These are phyloP conservation scores for Glycine latifolia DNA, from an alignment of 306 rosid species.

Conservation along the genomic window DNA sequence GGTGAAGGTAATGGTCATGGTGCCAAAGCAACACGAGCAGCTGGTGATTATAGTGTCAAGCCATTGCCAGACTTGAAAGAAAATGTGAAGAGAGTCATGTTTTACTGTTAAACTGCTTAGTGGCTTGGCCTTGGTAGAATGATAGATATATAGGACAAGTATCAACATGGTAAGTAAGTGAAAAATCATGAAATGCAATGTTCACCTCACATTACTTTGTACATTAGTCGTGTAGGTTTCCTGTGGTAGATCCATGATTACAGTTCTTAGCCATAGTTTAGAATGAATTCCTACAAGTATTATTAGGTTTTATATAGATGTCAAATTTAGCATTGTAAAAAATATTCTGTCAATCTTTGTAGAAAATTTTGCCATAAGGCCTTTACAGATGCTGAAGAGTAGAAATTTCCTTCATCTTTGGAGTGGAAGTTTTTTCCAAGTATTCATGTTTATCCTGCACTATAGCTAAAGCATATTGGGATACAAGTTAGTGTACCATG, in stretches of 20 bases:
- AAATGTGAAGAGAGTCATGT: conserved; percentile 95
- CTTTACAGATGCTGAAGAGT: conserved; percentile 37
- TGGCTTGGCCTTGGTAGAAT: conserved; percentile 32
- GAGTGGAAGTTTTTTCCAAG: conserved; percentile 15
- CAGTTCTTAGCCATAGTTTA: conserved; percentile 52
- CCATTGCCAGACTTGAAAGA: conserved; percentile 94
- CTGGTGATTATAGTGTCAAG: conserved; percentile 75
- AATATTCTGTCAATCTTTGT: conserved; percentile 50
- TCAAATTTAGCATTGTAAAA: conserved; percentile 52
- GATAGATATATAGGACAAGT: background rate
- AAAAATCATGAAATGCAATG: conserved; percentile 40
- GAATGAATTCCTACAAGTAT: conserved; percentile 43
- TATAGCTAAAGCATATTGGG: background rate
- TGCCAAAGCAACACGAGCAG: conserved; percentile 57
- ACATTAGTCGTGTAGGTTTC: conserved; percentile 43
- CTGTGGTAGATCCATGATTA: conserved; percentile 48
- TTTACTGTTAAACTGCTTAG: conserved; percentile 67
- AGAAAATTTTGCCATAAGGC: conserved; percentile 50
- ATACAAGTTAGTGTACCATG: background rate
- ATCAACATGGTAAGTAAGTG: conserved; percentile 12
- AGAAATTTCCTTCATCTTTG: conserved; percentile 28
- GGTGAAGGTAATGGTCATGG: conserved; percentile 58
- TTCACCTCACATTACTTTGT: conserved; percentile 44
- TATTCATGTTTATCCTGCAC: background rate
- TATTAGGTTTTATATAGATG: conserved; percentile 33